Conservation (phyloP, 768 basidiomycete species). For the Mrakia hoshinonis region DNA sequence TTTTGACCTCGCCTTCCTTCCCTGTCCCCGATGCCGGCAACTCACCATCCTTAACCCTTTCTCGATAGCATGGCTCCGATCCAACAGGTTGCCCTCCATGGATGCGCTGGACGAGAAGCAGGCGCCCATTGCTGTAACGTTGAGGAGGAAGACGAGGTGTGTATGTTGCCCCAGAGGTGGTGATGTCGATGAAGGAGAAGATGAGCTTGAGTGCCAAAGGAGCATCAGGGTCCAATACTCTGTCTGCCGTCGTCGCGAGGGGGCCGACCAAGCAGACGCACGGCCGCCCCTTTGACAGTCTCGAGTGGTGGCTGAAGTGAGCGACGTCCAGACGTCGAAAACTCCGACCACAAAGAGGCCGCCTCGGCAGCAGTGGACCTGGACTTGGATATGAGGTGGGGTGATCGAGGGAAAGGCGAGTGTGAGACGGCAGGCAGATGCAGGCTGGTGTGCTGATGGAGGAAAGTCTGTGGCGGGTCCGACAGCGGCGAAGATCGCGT, state of each 20-base stretch:
- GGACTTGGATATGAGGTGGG: slow-evolving; percentile 42
- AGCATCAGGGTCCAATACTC: too few relatives aligned
- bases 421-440: too few relatives aligned
- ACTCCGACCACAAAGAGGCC: slow-evolving; percentile 44
- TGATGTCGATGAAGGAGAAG: neutral
- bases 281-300: too few relatives aligned
- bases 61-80: neutral
- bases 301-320: neutral
- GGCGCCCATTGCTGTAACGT: neutral
- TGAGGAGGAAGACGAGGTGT: neutral
- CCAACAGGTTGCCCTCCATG: neutral
- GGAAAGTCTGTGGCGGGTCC: too few relatives aligned
- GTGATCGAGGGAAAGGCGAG: too few relatives aligned
- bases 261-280: neutral
- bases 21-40: neutral
- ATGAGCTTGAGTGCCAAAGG: neutral
- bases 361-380: slow-evolving; percentile 67
- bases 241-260: slow-evolving; percentile 60
- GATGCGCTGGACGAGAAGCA: neutral
- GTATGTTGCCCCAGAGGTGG: neutral
- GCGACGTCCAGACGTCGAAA: slow-evolving; percentile 48
- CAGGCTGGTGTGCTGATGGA: too few relatives aligned
- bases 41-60: neutral
- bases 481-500: too few relatives aligned
- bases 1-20: neutral